phyloP scores from a whole-genome alignment of 2,329 filamentous ascomycete species.

The Aspergillus novoparasiticus region DNA sequence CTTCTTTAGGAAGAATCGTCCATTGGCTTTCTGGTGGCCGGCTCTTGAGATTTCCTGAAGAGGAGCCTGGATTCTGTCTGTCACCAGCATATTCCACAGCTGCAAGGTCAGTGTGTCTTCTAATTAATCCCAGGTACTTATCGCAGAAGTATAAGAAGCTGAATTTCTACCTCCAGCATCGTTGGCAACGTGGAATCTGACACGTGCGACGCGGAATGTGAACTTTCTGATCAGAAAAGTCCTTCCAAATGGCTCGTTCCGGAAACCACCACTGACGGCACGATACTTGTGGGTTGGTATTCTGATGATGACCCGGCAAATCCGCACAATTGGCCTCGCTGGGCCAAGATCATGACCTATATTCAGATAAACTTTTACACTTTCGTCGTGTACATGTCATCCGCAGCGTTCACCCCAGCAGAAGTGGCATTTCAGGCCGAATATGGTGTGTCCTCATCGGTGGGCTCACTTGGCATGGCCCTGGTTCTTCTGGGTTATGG shows the following conservation, averaged over 20 bases:
- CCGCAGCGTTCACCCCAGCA: constrained; percentile 9
- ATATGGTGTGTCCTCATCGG: constrained; percentile 2
- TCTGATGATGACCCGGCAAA: not conserved
- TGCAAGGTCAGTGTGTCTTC: not conserved
- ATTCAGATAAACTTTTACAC: constrained; percentile 7
- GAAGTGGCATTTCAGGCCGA: not conserved
- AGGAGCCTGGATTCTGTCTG: not conserved
- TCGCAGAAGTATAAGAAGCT: not conserved
- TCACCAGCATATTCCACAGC: not conserved
- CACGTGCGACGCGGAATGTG: not conserved
- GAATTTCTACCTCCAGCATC: not conserved
- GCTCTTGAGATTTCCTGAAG: not conserved
- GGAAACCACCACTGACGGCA: not conserved
- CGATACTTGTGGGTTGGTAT: not conserved
- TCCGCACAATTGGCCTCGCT: not conserved
- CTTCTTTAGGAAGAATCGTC: not conserved
- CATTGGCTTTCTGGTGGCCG: not conserved
- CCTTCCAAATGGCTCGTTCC: not conserved
- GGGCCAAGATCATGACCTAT: not conserved
- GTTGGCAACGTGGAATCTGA: not conserved
- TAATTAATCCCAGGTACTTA: not conserved
- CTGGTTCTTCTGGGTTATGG: constrained; percentile 8
- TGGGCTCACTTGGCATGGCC: constrained; percentile 5
- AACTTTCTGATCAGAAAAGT: not conserved
- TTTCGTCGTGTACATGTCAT: constrained; percentile 10